Conservation (phyloP, 2,329 filamentous ascomycete genomes). For the Scedosporium apiospermum region DNA sequence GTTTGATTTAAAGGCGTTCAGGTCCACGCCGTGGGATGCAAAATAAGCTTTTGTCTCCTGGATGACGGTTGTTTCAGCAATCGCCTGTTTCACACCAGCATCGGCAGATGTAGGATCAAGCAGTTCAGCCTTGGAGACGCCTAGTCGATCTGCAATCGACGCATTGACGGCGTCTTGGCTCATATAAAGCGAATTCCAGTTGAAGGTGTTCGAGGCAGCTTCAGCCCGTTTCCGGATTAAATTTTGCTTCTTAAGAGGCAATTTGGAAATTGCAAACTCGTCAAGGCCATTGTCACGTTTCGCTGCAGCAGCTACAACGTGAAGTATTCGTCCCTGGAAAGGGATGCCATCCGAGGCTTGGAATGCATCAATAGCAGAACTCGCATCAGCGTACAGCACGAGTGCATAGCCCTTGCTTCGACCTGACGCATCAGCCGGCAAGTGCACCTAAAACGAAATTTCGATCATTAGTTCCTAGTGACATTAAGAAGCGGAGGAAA, state of each 20-base stretch:
- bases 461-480: slow-evolving; percentile 27
- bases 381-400: slow-evolving; percentile 65
- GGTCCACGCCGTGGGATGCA: slow-evolving; percentile 73
- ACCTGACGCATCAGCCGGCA: slow-evolving; percentile 65
- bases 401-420: slow-evolving; percentile 85
- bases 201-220: slow-evolving; percentile 70
- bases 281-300: slow-evolving; percentile 78
- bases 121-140: slow-evolving; percentile 82
- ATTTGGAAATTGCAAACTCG: slow-evolving; percentile 80
- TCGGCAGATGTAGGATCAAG: slow-evolving; percentile 93
- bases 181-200: slow-evolving; percentile 99
- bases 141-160: slow-evolving; percentile 76
- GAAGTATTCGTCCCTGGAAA: slow-evolving; percentile 86
- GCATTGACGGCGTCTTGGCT: slow-evolving; percentile 91
- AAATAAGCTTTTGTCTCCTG: slow-evolving; percentile 96
- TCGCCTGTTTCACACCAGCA: slow-evolving; percentile 90
- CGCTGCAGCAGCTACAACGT: slow-evolving; percentile 75
- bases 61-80: slow-evolving; percentile 92
- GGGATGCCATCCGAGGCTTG: slow-evolving; percentile 70
- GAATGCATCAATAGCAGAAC: slow-evolving; percentile 70
- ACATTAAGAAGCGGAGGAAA: slow-evolving; percentile 5
- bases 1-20: slow-evolving; percentile 80
- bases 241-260: slow-evolving; percentile 91
- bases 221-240: slow-evolving; percentile 78
- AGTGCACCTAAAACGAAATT: slow-evolving; percentile 58